Evolutionary conservation across 495 filamentous ascomycete genomes (phyloP).

Genomic region (Podospora pseudocomata): DNA sequence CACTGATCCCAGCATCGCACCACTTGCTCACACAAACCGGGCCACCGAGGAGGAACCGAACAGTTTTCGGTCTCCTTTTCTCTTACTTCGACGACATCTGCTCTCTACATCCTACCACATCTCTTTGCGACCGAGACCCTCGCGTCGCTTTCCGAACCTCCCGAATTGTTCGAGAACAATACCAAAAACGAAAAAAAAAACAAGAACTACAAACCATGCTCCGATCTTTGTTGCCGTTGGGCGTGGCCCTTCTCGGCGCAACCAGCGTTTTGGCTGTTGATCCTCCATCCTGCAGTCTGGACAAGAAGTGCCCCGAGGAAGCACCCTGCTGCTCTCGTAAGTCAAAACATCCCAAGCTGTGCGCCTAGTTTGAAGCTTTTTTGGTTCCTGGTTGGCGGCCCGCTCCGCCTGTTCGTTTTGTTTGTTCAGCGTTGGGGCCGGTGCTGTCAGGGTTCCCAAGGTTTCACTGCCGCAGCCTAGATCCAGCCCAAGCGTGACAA

Average conservation of each 20-base stretch:
- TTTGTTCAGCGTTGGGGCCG: background rate
- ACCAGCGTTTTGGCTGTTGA: slow-evolving; percentile 36
- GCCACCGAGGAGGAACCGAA: background rate
- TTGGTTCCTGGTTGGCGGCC: background rate
- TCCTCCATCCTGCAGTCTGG: slow-evolving; percentile 37
- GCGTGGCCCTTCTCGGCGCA: slow-evolving; percentile 42
- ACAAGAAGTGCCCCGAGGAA: slow-evolving; percentile 66
- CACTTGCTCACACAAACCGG: background rate
- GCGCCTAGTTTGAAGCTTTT: background rate
- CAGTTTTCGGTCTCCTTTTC: background rate
- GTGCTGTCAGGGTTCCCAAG: background rate
- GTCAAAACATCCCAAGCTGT: slow-evolving; percentile 35
- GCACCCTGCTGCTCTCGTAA: slow-evolving; percentile 91
- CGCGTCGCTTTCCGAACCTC: background rate
- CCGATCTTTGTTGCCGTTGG: slow-evolving; percentile 35
- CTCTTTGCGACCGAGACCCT: slow-evolving; percentile 4
- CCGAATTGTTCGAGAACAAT: background rate
- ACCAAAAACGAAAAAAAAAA: background rate
- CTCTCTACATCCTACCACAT: background rate
- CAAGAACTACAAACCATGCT: slow-evolving; percentile 29
- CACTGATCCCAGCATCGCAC: background rate
- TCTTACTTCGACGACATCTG: slow-evolving; percentile 7
- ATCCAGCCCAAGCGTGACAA: background rate
- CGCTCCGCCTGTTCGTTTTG: slow-evolving; percentile 2
- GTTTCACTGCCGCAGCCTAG: slow-evolving; percentile 8